phyloP scores from a whole-genome alignment of 306 rosid genomes.

The Trifolium dubium region DNA sequence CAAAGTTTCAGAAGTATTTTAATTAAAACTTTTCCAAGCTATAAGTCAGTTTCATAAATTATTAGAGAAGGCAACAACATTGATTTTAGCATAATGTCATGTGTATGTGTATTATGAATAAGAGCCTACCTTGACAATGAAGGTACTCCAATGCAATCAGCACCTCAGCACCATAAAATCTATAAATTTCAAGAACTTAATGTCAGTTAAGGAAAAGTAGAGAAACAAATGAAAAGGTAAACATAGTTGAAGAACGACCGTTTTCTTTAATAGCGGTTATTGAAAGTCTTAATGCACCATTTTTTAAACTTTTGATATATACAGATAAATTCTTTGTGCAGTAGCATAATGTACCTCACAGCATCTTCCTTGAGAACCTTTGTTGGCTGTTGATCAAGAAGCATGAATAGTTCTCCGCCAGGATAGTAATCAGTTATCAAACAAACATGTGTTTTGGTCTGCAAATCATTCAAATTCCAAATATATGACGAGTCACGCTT shows the following conservation, averaged over 20 bases:
- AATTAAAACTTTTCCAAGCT: not conserved
- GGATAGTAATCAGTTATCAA: constrained; percentile 92
- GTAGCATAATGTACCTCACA: constrained; percentile 65
- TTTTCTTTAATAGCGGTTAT: constrained; percentile 3
- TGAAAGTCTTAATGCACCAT: constrained; percentile 2
- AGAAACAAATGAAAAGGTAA: constrained; percentile 15
- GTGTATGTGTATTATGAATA: not conserved
- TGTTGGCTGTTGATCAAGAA: constrained; percentile 86
- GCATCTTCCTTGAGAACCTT: constrained; percentile 90
- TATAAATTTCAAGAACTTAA: constrained; percentile 41
- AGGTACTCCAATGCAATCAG: constrained; percentile 94
- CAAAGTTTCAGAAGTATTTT: constrained; percentile 14
- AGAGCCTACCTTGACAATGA: constrained; percentile 84
- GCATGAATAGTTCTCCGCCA: constrained; percentile 92
- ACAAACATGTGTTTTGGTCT: constrained; percentile 97
- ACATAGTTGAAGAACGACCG: not conserved
- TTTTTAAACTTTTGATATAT: not conserved
- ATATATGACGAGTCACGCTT: constrained; percentile 17
- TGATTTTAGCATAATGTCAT: not conserved
- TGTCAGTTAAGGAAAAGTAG: constrained; percentile 33
- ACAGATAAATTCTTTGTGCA: not conserved
- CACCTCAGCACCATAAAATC: constrained; percentile 93
- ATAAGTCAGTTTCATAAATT: not conserved
- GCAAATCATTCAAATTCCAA: constrained; percentile 47
- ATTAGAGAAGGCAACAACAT: constrained; percentile 20